Conservation (phyloP, 345 rosid species). For the Barbarea vulgaris region DNA sequence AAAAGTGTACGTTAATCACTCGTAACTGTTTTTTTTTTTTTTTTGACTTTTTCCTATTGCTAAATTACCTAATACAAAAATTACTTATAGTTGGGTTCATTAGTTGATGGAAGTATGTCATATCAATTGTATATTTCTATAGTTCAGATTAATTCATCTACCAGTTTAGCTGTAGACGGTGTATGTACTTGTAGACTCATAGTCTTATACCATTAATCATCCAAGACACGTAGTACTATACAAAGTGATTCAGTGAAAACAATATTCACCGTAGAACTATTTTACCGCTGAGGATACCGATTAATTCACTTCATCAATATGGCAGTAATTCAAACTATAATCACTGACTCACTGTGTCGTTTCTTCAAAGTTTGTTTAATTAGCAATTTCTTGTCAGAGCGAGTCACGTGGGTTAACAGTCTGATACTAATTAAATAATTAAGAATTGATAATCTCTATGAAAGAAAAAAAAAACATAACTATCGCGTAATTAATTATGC, state of each 20-base stretch:
- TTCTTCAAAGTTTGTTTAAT: slow-evolving; percentile 20
- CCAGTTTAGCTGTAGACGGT: background rate
- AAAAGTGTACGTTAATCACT: too few relatives aligned
- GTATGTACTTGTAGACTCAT: background rate
- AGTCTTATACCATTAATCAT: background rate
- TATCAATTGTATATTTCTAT: background rate
- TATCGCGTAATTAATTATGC: slow-evolving; percentile 12
- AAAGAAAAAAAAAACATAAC: slow-evolving; percentile 13
- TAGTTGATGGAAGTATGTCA: background rate
- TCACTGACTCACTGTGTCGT: background rate
- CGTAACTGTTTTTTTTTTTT: too few relatives aligned
- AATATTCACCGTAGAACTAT: background rate
- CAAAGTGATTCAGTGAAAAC: background rate
- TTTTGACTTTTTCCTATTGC: too few relatives aligned
- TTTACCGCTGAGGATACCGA: background rate
- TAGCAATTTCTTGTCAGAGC: slow-evolving; percentile 34
- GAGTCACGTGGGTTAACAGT: slow-evolving; percentile 37
- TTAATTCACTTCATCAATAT: background rate
- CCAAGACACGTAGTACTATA: background rate
- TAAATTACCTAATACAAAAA: background rate
- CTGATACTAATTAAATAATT: slow-evolving; percentile 14
- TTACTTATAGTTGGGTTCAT: background rate
- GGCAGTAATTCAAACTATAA: background rate
- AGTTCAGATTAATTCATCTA: background rate
- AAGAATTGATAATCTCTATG: slow-evolving; percentile 30